phyloP scores from a whole-genome alignment of 2,329 filamentous ascomycete genomes.

The Talaromyces sp. region DNA sequence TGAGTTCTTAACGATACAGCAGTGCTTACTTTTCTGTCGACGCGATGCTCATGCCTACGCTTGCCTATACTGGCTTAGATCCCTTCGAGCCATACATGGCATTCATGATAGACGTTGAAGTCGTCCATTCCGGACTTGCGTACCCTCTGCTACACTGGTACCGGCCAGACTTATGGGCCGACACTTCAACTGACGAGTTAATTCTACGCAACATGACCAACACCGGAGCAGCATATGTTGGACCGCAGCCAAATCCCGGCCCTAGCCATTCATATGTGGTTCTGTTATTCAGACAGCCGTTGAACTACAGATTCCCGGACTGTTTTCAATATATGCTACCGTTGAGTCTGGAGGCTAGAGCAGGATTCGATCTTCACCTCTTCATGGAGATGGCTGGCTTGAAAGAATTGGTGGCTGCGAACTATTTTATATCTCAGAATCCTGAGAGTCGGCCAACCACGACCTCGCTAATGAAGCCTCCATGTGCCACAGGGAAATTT shows the following conservation, averaged over 20 bases:
- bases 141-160: background rate
- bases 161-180: background rate
- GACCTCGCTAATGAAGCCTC: background rate
- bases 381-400: background rate
- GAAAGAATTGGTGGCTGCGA: background rate
- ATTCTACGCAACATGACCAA: background rate
- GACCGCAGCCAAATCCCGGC: background rate
- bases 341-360: background rate
- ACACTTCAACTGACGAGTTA: background rate
- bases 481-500: background rate
- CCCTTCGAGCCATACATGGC: background rate
- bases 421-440: background rate
- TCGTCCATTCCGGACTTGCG: background rate
- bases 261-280: background rate
- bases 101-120: conserved; percentile 2
- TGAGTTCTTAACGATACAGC: background rate
- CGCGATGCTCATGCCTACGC: background rate
- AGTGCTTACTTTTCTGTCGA: background rate
- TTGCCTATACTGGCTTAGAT: background rate
- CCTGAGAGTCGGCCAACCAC: background rate
- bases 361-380: background rate
- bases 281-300: background rate
- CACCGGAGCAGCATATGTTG: background rate
- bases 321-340: background rate
- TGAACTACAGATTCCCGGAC: background rate